These are phyloP conservation scores for Bisporella sp. DNA, from an alignment of 2,329 filamentous ascomycete genomes.

Conservation along the genomic window DNA sequence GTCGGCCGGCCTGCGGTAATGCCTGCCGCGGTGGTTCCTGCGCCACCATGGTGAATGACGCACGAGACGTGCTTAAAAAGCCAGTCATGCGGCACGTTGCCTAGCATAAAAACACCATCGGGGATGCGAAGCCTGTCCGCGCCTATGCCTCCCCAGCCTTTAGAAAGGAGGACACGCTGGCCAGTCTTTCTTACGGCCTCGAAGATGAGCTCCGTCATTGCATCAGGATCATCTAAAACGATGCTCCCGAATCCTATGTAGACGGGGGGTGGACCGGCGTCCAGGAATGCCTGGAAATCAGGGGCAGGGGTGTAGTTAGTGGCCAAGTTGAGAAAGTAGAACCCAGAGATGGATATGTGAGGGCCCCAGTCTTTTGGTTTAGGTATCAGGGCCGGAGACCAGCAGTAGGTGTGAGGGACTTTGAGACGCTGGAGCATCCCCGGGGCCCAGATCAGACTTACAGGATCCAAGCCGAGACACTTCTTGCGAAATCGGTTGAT, in stretches of 20 bases:
- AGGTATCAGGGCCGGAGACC: slow-evolving; percentile 72
- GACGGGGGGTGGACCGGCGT: slow-evolving; percentile 63
- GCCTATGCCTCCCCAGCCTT: slow-evolving; percentile 83
- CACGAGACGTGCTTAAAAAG: slow-evolving; percentile 58
- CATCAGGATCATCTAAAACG: slow-evolving; percentile 68
- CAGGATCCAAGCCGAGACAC: slow-evolving; percentile 65
- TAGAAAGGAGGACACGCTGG: slow-evolving; percentile 73
- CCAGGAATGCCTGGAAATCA: slow-evolving; percentile 60
- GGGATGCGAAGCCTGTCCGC: slow-evolving; percentile 55
- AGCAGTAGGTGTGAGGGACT: slow-evolving; percentile 87
- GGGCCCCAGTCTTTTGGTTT: slow-evolving; percentile 71
- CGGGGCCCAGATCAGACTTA: slow-evolving; percentile 78
- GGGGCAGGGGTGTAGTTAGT: slow-evolving; percentile 58
- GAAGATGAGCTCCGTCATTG: slow-evolving; percentile 64
- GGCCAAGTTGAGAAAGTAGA: slow-evolving; percentile 66
- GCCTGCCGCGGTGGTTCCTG: slow-evolving; percentile 65
- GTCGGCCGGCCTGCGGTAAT: slow-evolving; percentile 63
- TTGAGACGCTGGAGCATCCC: slow-evolving; percentile 68
- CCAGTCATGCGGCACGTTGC: slow-evolving; percentile 69
- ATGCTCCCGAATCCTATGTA: slow-evolving; percentile 84
- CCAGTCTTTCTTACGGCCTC: slow-evolving; percentile 60
- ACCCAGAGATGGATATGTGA: slow-evolving; percentile 68
- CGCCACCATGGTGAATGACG: slow-evolving; percentile 65
- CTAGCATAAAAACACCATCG: slow-evolving; percentile 61
- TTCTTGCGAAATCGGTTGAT: slow-evolving; percentile 82